These are phyloP conservation scores for Yarrowia bubula DNA, from an alignment of 805 yeast species.

Conservation along the genomic window DNA sequence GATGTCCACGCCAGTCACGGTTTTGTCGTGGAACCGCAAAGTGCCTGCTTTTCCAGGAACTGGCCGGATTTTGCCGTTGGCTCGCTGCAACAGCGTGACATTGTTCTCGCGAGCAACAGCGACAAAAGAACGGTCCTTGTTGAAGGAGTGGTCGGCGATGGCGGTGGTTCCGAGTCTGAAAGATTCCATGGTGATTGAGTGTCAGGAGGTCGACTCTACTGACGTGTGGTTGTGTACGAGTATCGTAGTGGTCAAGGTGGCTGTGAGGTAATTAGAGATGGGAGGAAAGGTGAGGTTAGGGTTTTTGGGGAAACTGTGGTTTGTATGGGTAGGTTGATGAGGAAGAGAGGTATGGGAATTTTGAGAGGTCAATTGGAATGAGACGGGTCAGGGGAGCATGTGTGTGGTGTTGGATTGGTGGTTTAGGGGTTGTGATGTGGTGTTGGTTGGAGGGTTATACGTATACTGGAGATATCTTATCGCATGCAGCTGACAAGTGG, in stretches of 20 bases:
- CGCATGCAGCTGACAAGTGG: no score
- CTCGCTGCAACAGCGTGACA: slow-evolving; percentile 44
- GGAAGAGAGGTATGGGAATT: not conserved
- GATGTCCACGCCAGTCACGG: slow-evolving; percentile 92
- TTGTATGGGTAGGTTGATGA: not conserved
- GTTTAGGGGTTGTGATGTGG: not conserved
- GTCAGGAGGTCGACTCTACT: slow-evolving; percentile 43
- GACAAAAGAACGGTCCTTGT: slow-evolving; percentile 59
- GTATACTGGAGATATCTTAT: no score
- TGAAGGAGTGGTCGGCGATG: slow-evolving; percentile 88
- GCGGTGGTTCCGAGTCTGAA: slow-evolving; percentile 65
- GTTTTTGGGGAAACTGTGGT: no score
- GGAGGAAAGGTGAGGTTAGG: not conserved
- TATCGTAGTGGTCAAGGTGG: not conserved
- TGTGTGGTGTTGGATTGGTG: not conserved
- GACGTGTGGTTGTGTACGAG: slow-evolving; percentile 27
- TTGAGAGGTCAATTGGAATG: not conserved
- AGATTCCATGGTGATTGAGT: slow-evolving; percentile 7
- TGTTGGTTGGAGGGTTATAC: no score
- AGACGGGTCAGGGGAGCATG: not conserved
- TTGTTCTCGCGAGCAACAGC: slow-evolving; percentile 80
- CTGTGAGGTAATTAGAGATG: slow-evolving; percentile 3
- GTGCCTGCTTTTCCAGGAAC: slow-evolving; percentile 25
- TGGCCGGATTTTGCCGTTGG: slow-evolving; percentile 12
- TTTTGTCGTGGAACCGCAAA: slow-evolving; percentile 65